These are phyloP conservation scores for Aquanectria penicillioides DNA, from an alignment of 2,329 filamentous ascomycete genomes.

Conservation along the genomic window DNA sequence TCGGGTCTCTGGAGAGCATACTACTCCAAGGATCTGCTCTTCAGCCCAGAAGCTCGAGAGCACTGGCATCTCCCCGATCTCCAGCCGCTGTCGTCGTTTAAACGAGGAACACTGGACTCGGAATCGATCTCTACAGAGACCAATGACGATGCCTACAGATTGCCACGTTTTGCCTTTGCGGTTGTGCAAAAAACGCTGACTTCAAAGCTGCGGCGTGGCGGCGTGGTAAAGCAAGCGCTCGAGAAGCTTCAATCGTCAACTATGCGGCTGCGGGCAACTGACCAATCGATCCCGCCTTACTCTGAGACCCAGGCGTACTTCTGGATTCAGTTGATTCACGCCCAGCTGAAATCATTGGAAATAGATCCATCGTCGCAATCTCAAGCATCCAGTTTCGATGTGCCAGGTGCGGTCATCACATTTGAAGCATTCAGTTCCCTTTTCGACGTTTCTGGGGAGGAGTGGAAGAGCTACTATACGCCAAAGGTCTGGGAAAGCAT, in stretches of 20 bases:
- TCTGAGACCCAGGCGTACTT: conserved; percentile 48
- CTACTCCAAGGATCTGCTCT: conserved; percentile 47
- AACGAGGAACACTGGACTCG: not conserved
- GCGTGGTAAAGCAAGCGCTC: conserved; percentile 41
- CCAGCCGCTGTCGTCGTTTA: conserved; percentile 38
- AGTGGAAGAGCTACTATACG: conserved; percentile 44
- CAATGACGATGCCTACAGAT: conserved; percentile 28
- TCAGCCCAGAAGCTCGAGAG: conserved; percentile 41
- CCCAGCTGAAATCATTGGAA: conserved; percentile 29
- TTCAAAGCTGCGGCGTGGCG: conserved; percentile 32
- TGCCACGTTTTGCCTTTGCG: conserved; percentile 44
- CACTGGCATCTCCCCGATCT: conserved; percentile 46
- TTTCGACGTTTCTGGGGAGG: conserved; percentile 34
- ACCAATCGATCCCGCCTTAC: conserved; percentile 36
- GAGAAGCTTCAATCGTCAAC: conserved; percentile 37
- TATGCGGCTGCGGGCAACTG: conserved; percentile 31
- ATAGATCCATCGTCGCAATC: not conserved
- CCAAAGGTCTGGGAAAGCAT: conserved; percentile 39
- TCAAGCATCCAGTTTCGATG: not conserved
- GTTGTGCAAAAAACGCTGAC: conserved; percentile 40
- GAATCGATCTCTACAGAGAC: not conserved
- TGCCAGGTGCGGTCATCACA: conserved; percentile 8
- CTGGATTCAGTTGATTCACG: conserved; percentile 43
- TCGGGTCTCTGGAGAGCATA: conserved; percentile 44
- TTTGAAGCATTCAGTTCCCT: conserved; percentile 37